Percentiles rank a stretch among this genome's conserved stretches.
These are phyloP conservation scores for Rosa persica DNA, from an alignment of 306 rosid genomes.

Conservation along the genomic window DNA sequence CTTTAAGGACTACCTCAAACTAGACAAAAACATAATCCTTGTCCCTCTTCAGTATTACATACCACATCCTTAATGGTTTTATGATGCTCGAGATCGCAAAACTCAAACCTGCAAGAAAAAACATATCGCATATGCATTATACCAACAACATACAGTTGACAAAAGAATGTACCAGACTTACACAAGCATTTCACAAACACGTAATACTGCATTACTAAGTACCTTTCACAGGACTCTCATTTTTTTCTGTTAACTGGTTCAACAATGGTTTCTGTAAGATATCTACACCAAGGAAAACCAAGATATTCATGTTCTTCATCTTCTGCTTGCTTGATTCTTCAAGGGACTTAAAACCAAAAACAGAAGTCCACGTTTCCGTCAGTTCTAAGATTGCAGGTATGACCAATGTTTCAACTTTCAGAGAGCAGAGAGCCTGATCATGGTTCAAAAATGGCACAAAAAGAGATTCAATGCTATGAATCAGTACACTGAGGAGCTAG, in stretches of 20 bases:
- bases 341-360: conserved; percentile 78
- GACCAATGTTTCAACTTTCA: conserved; percentile 76
- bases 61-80: too few species aligned
- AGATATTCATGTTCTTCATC: conserved; percentile 61
- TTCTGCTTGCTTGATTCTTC: conserved; percentile 48
- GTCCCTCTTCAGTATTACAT: too few species aligned
- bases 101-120: too few species aligned
- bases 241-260: conserved; percentile 33
- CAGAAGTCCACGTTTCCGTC: conserved; percentile 78
- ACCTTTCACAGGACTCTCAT: too few species aligned
- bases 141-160: too few species aligned
- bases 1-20: too few species aligned
- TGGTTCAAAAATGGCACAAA: conserved; percentile 3
- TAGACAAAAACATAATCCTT: too few species aligned
- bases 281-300: conserved; percentile 83
- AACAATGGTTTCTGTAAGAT: conserved; percentile 70
- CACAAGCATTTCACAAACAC: too few species aligned
- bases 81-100: too few species aligned
- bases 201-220: too few species aligned
- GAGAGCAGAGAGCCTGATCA: conserved; percentile 69
- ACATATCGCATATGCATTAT: too few species aligned
- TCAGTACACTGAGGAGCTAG: conserved; percentile 26
- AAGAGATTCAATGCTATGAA: conserved; percentile 21
- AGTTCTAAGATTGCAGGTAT: conserved; percentile 87
- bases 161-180: too few species aligned